A percentile compares a stretch with the other conserved stretches of the same genome.
phyloP scores from a whole-genome alignment of 768 basidiomycete genomes.

The Leccinellum luteum region DNA sequence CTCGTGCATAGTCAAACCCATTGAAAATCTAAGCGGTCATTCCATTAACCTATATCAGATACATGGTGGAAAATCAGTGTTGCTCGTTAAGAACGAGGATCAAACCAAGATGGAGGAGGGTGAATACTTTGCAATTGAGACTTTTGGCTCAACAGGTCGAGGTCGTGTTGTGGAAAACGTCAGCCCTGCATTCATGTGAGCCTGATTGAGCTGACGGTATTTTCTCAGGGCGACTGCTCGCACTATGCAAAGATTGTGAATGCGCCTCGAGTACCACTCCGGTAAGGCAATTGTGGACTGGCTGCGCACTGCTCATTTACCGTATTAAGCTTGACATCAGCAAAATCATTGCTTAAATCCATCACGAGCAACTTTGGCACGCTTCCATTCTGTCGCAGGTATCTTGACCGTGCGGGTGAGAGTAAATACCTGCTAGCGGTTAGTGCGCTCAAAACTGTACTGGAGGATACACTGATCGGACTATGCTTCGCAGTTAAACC shows the following conservation, averaged over 20 bases:
- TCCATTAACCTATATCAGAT: slow-evolving; percentile 89
- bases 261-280: slow-evolving; percentile 69
- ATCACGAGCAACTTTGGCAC: slow-evolving; percentile 95
- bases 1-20: slow-evolving; percentile 75
- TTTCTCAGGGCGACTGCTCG: slow-evolving; percentile 78
- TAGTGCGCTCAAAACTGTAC: slow-evolving; percentile 20
- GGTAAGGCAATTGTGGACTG: slow-evolving; percentile 44
- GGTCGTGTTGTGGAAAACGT: slow-evolving; percentile 86
- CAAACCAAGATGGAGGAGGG: slow-evolving; percentile 99
- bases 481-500: slow-evolving; percentile 60
- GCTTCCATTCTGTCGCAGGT: slow-evolving; percentile 91
- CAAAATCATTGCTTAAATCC: slow-evolving; percentile 79
- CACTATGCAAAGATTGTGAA: slow-evolving; percentile 82
- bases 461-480: neutral
- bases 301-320: neutral
- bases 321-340: slow-evolving; percentile 69
- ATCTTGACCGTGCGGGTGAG: slow-evolving; percentile 90
- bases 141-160: slow-evolving; percentile 95
- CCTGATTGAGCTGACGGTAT: neutral
- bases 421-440: slow-evolving; percentile 92
- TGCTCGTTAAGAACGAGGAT: slow-evolving; percentile 86
- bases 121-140: slow-evolving; percentile 98
- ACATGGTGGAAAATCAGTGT: slow-evolving; percentile 90
- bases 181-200: slow-evolving; percentile 16
- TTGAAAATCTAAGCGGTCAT: slow-evolving; percentile 92